Conservation (phyloP, 352 stramenopile genomes). For the Thalassiosira livingstoniorum region DNA sequence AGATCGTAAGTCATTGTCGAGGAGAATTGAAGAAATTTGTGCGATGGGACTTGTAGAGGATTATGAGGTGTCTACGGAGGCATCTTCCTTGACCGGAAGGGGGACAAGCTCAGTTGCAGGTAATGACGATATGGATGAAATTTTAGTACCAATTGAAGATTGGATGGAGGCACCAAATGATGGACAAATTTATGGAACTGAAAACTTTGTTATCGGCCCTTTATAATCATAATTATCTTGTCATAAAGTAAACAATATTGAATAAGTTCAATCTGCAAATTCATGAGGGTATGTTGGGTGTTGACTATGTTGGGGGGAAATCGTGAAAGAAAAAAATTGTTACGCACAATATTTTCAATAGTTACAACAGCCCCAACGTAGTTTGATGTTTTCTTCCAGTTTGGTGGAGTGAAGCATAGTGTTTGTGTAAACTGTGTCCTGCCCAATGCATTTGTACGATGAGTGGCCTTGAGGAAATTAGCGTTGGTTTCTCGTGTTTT, state of each 20-base stretch:
- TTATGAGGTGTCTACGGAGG: slow-evolving; percentile 27
- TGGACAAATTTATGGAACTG: slow-evolving; percentile 72
- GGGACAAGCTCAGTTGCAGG: slow-evolving; percentile 18
- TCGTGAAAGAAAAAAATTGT: neutral
- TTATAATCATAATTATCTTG: slow-evolving; percentile 43
- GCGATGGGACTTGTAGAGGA: slow-evolving; percentile 71
- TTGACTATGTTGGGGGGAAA: neutral
- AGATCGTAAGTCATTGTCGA: slow-evolving; percentile 59
- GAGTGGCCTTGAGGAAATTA: no score
- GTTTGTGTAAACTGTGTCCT: neutral
- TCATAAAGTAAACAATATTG: neutral
- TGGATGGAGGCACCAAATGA: slow-evolving; percentile 82
- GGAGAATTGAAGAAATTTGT: slow-evolving; percentile 77
- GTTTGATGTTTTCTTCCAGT: no score
- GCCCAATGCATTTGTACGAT: no score
- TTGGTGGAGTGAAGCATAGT: neutral
- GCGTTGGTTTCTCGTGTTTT: no score
- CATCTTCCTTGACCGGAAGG: neutral
- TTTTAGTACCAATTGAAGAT: slow-evolving; percentile 77
- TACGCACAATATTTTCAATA: neutral
- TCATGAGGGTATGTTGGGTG: neutral
- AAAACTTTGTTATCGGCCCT: slow-evolving; percentile 74
- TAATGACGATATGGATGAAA: slow-evolving; percentile 64
- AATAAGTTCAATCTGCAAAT: neutral
- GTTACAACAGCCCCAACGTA: no score